Conservation (phyloP, 75 land plant genomes). For the Selaginella tamariscina region DNA sequence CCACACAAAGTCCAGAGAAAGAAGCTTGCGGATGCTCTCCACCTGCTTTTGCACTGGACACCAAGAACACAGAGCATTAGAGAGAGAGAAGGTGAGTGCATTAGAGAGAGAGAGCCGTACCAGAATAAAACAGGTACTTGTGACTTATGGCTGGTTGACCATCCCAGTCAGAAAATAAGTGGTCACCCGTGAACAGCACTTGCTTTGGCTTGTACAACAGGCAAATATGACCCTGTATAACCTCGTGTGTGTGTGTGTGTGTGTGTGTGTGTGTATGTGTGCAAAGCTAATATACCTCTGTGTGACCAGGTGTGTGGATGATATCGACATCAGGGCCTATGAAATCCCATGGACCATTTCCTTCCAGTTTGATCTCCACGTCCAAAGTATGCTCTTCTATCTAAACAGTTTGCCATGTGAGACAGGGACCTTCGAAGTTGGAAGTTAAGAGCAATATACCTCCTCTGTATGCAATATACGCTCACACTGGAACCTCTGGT, state of each 20-base stretch:
- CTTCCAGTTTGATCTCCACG: conserved; percentile 59
- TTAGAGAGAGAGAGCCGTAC: conserved; percentile 16
- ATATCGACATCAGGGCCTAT: conserved; percentile 42
- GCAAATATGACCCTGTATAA: background rate
- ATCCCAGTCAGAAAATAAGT: conserved; percentile 25
- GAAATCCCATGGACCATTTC: conserved; percentile 64
- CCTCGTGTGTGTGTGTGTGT: no score
- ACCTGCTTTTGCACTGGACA: conserved; percentile 38
- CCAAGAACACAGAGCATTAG: background rate
- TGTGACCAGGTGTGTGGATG: conserved; percentile 67
- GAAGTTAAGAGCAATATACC: conserved; percentile 20
- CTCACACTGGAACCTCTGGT: conserved; percentile 41
- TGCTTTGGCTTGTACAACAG: conserved; percentile 48
- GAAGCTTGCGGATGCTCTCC: conserved; percentile 26
- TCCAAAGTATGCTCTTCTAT: conserved; percentile 34
- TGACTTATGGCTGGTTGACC: conserved; percentile 12
- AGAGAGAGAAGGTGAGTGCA: background rate
- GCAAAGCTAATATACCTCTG: conserved; percentile 27
- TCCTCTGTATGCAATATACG: conserved; percentile 56
- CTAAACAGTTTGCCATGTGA: conserved; percentile 20
- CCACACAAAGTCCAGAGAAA: conserved; percentile 47
- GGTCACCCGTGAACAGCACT: conserved; percentile 63
- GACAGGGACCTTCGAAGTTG: background rate
- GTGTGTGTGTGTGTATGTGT: background rate
- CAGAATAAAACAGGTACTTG: conserved; percentile 34